A percentile compares a stretch with the other conserved stretches of the same genome.
Evolutionary conservation across 129 eudicot species (phyloP).

Genomic region (Saposhnikovia divaricata): DNA sequence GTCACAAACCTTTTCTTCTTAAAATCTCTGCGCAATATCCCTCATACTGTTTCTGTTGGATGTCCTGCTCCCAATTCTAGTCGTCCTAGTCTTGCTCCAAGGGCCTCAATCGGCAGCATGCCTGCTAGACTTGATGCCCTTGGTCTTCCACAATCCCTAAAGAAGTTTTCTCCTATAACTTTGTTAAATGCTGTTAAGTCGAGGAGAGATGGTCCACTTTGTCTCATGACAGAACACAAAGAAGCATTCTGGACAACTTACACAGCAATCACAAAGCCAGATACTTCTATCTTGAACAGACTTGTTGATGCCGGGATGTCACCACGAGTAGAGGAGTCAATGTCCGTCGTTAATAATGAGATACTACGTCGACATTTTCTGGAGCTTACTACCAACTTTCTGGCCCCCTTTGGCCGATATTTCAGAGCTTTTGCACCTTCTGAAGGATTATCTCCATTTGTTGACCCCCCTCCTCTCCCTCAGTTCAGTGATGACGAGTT

Average conservation of each 20-base stretch:
- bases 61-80: slow-evolving; percentile 56
- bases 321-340: slow-evolving; percentile 93
- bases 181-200: slow-evolving; percentile 72
- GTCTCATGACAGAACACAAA: slow-evolving; percentile 91
- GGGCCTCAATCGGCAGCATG: slow-evolving; percentile 40
- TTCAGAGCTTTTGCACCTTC: slow-evolving; percentile 76
- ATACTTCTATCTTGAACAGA: slow-evolving; percentile 85
- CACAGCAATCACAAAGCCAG: slow-evolving; percentile 75
- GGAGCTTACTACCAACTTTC: slow-evolving; percentile 91
- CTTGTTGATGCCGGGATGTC: slow-evolving; percentile 93
- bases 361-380: slow-evolving; percentile 87
- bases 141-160: slow-evolving; percentile 48
- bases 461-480: slow-evolving; percentile 85
- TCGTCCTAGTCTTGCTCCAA: slow-evolving; percentile 41
- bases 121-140: slow-evolving; percentile 50
- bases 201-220: slow-evolving; percentile 89
- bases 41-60: slow-evolving; percentile 88
- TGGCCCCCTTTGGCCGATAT: slow-evolving; percentile 94
- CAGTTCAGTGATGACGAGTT: slow-evolving; percentile 70
- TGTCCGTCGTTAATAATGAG: slow-evolving; percentile 97
- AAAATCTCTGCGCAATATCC: slow-evolving; percentile 70
- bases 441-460: slow-evolving; percentile 85
- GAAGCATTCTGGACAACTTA: slow-evolving; percentile 87
- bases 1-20: slow-evolving; percentile 88
- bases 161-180: slow-evolving; percentile 74